Evolutionary conservation across 2,329 filamentous ascomycete genomes (phyloP).

Genomic region (Ophiostoma quercus): DNA sequence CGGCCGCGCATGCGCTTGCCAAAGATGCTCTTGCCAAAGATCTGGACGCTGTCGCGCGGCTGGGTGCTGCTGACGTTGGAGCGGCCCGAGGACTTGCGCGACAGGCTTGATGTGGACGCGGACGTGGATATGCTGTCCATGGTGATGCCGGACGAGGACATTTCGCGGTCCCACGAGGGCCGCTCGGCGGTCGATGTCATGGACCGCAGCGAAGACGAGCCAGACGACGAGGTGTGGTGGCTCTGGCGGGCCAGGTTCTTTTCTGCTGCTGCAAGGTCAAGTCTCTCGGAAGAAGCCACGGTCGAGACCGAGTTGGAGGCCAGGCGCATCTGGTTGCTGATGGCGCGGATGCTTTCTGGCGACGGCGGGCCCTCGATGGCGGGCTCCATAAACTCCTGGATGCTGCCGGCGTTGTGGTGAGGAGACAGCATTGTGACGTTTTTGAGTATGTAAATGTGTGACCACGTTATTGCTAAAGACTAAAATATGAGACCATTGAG

Average conservation of each 20-base stretch:
- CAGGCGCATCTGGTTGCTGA: slow-evolving; percentile 53
- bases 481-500: background rate
- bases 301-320: slow-evolving; percentile 39
- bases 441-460: background rate
- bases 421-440: slow-evolving; percentile 18
- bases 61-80: slow-evolving; percentile 48
- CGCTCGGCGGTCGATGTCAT: slow-evolving; percentile 39
- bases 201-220: slow-evolving; percentile 50
- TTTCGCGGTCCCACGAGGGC: slow-evolving; percentile 51
- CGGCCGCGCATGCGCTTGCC: slow-evolving; percentile 49
- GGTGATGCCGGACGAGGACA: slow-evolving; percentile 31
- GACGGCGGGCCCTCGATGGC: slow-evolving; percentile 58
- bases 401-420: slow-evolving; percentile 23
- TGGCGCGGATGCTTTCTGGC: slow-evolving; percentile 53
- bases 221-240: slow-evolving; percentile 49
- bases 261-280: slow-evolving; percentile 27
- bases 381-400: slow-evolving; percentile 49
- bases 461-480: slow-evolving; percentile 5
- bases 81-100: slow-evolving; percentile 52
- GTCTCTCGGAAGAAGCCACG: slow-evolving; percentile 27
- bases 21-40: slow-evolving; percentile 57
- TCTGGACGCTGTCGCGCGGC: slow-evolving; percentile 52
- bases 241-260: slow-evolving; percentile 39
- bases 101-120: slow-evolving; percentile 35
- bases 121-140: slow-evolving; percentile 36